A percentile compares a stretch with the other conserved stretches of the same genome.
These are phyloP conservation scores for Sarcomyxa edulis DNA, from an alignment of 768 basidiomycete genomes.

Conservation along the genomic window DNA sequence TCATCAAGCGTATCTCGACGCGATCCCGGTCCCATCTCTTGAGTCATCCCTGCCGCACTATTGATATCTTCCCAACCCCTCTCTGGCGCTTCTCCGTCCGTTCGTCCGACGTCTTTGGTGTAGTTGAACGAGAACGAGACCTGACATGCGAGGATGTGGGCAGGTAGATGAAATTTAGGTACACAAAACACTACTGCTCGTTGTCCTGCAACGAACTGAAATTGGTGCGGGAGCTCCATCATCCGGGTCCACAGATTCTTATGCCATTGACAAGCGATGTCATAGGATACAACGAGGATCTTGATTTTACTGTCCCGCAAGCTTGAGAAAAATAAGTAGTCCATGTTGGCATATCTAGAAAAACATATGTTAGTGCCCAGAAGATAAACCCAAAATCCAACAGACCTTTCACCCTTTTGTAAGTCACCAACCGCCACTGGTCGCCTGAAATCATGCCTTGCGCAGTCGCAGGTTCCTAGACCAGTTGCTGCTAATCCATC, in stretches of 20 bases:
- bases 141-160: conserved; percentile 11
- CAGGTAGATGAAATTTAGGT: conserved; percentile 13
- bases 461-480: conserved; percentile 21
- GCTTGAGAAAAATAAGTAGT: conserved; percentile 24
- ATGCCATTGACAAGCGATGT: conserved; percentile 28
- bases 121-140: conserved; percentile 20
- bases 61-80: conserved; percentile 1
- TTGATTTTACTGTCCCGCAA: conserved; percentile 5
- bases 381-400: neutral
- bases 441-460: conserved; percentile 22
- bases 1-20: conserved; percentile 14
- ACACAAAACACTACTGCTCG: conserved; percentile 11
- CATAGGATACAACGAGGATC: conserved; percentile 21
- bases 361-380: neutral
- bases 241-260: conserved; percentile 14
- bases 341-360: conserved; percentile 29
- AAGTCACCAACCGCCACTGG: conserved; percentile 22
- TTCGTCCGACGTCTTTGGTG: conserved; percentile 14
- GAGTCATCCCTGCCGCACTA: neutral
- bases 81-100: conserved; percentile 24
- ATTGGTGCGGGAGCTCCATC: conserved; percentile 6
- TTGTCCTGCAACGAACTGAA: conserved; percentile 9
- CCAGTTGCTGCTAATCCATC: conserved; percentile 21
- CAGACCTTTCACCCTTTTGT: conserved; percentile 12
- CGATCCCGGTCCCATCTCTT: conserved; percentile 13